Evolutionary conservation across 495 filamentous ascomycete genomes (phyloP), one percentile per base, ranked within the genome.

Genomic region (Penicillium angulare): DNA sequence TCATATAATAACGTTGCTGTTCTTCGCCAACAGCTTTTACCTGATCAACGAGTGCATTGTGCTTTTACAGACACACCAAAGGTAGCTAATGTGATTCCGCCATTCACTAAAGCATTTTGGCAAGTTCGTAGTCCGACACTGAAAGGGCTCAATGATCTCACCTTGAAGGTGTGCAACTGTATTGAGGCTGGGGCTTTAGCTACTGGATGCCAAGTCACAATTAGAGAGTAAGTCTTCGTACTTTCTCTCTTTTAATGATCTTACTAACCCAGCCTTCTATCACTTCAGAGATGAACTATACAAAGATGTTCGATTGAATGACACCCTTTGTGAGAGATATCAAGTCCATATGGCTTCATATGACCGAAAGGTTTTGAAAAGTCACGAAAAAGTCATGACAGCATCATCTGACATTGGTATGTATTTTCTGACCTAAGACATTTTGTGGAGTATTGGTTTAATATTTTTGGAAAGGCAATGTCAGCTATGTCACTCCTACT

Each of bases 401-500:
- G 79, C 73, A 5, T 76, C 73, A 3, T 79, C 78, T 0, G 73
- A 75, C 68, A 78, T 81, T 16, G 83, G 81, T 65, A 80, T 71
- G 21, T 80, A 9, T 22, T 38, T 48, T 36, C 21, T 16, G 20
- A 27, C 34, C n/a, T n/a, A n/a, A n/a, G n/a, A n/a, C n/a, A n/a
- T n/a, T n/a, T n/a, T n/a, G n/a, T n/a, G n/a, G n/a, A n/a, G n/a
- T n/a, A n/a, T n/a, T n/a, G n/a, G n/a, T n/a, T n/a, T n/a, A n/a
- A 44, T 17, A 7, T 2, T 6, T 22, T 29, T 29, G 6, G 17
- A 40, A 36, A 75, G 85, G 84, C 0, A 78, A 88, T 57, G 74
- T 89, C 50, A 84, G 80, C 59, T 79, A 86, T 56, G 74, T 77
- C 1, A 75, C 85, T 55, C 86, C 85, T 17, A 84, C 79, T 27